Evolutionary conservation across 805 yeast species (phyloP), one percentile per base, ranked within the genome.

Genomic region (Cyberlindnera veronae): DNA sequence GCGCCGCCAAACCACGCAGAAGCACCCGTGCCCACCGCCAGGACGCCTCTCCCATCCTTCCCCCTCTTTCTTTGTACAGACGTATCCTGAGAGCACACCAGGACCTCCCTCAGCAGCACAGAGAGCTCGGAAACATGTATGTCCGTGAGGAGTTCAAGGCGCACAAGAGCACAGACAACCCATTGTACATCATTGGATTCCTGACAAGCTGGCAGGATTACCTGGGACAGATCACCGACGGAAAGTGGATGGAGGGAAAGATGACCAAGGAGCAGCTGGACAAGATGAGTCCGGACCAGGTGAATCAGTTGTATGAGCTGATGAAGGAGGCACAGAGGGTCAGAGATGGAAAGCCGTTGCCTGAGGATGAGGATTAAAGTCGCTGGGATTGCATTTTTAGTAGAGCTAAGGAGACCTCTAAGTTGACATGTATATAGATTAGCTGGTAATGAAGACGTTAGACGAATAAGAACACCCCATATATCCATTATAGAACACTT

Each of bases 161-260:
- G 6, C 99, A 93, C 64, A 76, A 79, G 44, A 63, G 68, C 34
- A 74, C 83, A 6, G 96, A 88, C 49, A 89, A 93, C 60, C 98
- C 99, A 3, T 70, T 88, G 18, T 95, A 91, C 57, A 88, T 93
- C 24, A 89, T 93, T 10, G 99, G 97, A 10, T 93, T 93, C 53
- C 69, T 93, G 46, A 79, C 95, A 1, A 82, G 87, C 45, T 93
- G 99, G 99, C 99, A 93, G 62, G 91, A 83, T 46, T 85, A 85
- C 54, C 68, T 84, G 45, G 66, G 71, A 11, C 65, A 68, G 59
- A 73, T 85, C 18, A 73, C 77, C 21, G 77, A 73, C 27, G 84
- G 77, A 11, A 67, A 69, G 34, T 84, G 91, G 93, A 63, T 68
- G 52, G 77, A 73, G 36, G 81, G 78, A 32, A 67, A 71, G 46